A percentile compares a stretch with the other conserved stretches of the same genome.
Conservation (phyloP, 2,329 filamentous ascomycete species). For the Orbilia quercus region DNA sequence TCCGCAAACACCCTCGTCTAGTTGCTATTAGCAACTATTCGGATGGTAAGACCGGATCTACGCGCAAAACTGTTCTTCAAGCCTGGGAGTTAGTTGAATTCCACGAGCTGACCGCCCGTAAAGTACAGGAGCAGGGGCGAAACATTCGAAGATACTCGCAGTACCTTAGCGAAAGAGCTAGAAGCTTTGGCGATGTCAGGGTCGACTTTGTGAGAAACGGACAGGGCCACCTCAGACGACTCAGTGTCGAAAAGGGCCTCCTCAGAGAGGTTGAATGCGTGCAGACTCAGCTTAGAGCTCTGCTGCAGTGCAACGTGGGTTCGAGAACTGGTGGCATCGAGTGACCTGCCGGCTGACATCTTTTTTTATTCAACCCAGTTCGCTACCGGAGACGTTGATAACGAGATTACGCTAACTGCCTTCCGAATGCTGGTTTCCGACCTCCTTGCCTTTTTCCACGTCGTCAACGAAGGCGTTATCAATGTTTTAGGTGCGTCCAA, state of each 20-base stretch:
- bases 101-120: slow-evolving; percentile 47
- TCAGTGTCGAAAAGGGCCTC: slow-evolving; percentile 90
- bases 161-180: slow-evolving; percentile 84
- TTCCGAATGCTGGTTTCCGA: slow-evolving; percentile 92
- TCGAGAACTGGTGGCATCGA: not conserved
- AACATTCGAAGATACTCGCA: slow-evolving; percentile 93
- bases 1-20: slow-evolving; percentile 83
- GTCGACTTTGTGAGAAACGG: slow-evolving; percentile 88
- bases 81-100: slow-evolving; percentile 43
- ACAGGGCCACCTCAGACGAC: slow-evolving; percentile 82
- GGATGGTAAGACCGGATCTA: slow-evolving; percentile 74
- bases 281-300: slow-evolving; percentile 83
- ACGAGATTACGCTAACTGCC: slow-evolving; percentile 91
- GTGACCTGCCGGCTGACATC: slow-evolving; percentile 30
- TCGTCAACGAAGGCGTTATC: slow-evolving; percentile 96
- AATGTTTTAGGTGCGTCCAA: slow-evolving; percentile 82
- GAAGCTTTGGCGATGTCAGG: slow-evolving; percentile 83
- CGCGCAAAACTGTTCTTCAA: slow-evolving; percentile 38
- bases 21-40: slow-evolving; percentile 91
- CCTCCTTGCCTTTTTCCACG: slow-evolving; percentile 87
- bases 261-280: slow-evolving; percentile 90
- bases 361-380: no score
- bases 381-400: slow-evolving; percentile 87
- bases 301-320: slow-evolving; percentile 86
- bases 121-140: slow-evolving; percentile 91